Evolutionary conservation across 2,329 filamentous ascomycete genomes (phyloP).

Genomic region (Colletotrichum higginsianum): DNA sequence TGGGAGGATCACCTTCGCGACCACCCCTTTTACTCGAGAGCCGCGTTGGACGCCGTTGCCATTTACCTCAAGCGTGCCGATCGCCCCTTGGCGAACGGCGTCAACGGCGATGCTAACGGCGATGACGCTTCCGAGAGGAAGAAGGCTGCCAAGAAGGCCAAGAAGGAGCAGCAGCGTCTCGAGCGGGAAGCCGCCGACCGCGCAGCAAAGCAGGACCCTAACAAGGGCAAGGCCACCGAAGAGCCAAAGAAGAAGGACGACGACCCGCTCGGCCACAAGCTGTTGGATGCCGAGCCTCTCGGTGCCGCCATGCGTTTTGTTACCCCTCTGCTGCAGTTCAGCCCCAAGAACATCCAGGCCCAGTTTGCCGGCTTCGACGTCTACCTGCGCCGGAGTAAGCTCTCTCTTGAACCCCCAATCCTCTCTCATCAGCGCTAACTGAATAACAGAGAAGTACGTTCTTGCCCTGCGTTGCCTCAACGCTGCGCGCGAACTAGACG

Average conservation of each 20-base stretch:
- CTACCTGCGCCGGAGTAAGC: slow-evolving; percentile 84
- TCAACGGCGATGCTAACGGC: slow-evolving; percentile 67
- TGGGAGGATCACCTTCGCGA: slow-evolving; percentile 95
- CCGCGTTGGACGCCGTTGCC: slow-evolving; percentile 84
- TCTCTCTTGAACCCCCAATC: slow-evolving; percentile 41
- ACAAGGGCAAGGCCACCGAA: slow-evolving; percentile 77
- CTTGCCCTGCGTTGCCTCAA: slow-evolving; percentile 90
- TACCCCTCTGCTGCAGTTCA: slow-evolving; percentile 84
- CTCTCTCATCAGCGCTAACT: slow-evolving; percentile 47
- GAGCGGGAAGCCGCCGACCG: slow-evolving; percentile 86
- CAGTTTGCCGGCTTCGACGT: slow-evolving; percentile 94
- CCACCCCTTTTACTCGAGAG: slow-evolving; percentile 92
- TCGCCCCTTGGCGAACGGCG: slow-evolving; percentile 76
- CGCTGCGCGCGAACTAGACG: slow-evolving; percentile 78
- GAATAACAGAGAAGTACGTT: slow-evolving; percentile 80
- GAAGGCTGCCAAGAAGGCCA: slow-evolving; percentile 91
- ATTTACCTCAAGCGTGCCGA: slow-evolving; percentile 87
- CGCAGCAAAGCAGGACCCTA: slow-evolving; percentile 84
- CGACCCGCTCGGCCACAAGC: slow-evolving; percentile 86
- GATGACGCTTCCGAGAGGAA: slow-evolving; percentile 80
- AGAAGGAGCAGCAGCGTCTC: slow-evolving; percentile 76
- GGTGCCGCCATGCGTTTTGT: slow-evolving; percentile 92
- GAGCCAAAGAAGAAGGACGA: slow-evolving; percentile 86
- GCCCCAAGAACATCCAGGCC: slow-evolving; percentile 83
- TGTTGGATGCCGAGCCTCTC: slow-evolving; percentile 87